Evolutionary conservation across 805 yeast genomes (phyloP).

Genomic region (Candida suzukii): DNA sequence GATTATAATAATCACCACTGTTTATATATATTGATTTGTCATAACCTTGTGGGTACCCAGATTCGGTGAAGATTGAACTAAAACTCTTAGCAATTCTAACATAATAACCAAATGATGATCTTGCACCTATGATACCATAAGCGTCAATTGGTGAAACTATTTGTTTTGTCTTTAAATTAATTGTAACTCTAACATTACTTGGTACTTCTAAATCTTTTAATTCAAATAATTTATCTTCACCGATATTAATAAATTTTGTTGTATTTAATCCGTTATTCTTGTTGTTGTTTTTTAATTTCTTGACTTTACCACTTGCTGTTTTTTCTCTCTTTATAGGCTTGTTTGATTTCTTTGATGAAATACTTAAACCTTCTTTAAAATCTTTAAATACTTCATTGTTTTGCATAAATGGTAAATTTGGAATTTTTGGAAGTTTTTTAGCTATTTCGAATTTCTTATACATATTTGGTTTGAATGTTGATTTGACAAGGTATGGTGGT

Average conservation of each 20-base stretch:
- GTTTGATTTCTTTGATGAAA: constrained; percentile 35
- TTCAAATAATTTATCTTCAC: constrained; percentile 52
- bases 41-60: constrained; percentile 61
- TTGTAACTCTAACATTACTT: constrained; percentile 72
- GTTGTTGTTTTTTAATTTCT: constrained; percentile 40
- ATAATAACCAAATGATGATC: constrained; percentile 61
- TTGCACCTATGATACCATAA: constrained; percentile 56
- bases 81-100: constrained; percentile 62
- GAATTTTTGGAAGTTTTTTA: constrained; percentile 58
- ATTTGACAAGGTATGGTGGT: constrained; percentile 69
- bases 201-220: constrained; percentile 51
- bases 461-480: constrained; percentile 43
- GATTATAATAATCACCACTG: constrained; percentile 55
- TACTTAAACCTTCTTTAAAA: constrained; percentile 60
- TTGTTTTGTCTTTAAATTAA: constrained; percentile 52
- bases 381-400: constrained; percentile 29
- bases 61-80: constrained; percentile 63
- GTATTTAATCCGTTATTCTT: constrained; percentile 57
- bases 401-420: constrained; percentile 70
- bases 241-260: constrained; percentile 76
- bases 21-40: constrained; percentile 57
- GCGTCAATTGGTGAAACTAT: constrained; percentile 70
- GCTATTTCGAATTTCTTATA: constrained; percentile 54
- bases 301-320: constrained; percentile 26
- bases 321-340: constrained; percentile 31